Evolutionary conservation across 352 stramenopile genomes (phyloP), one percentile per base, ranked within the genome.

Genomic region (Phytophthora syringae): DNA sequence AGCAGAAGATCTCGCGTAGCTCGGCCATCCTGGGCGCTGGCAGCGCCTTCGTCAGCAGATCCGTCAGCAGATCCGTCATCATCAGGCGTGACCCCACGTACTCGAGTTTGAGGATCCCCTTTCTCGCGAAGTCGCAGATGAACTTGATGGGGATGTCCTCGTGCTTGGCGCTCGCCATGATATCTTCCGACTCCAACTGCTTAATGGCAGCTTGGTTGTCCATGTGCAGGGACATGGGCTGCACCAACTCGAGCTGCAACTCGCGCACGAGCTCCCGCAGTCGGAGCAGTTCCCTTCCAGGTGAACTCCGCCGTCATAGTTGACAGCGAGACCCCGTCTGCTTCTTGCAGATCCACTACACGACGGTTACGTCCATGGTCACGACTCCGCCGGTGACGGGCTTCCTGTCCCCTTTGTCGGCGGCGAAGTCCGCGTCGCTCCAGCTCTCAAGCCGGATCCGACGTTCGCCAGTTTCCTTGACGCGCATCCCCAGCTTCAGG

Each of bases 1-100:
- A 25, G 15, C 39, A 1, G 45, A 52, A 5, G 25, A 52, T 52
- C 45, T 39, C 11, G n/a, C 48, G 48, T 37, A 59, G 39, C 18
- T 59, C 52, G 12, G 52, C 39, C 39, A 66, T 32, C 25, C 48
- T 45, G n/a, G 30, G 58, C 58, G 34, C 48, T 3, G 32, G 16
- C 5, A 66, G 11, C 0, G 52, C 34, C 21, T 66, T 66, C 5
- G 58, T 66, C n/a, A 58, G 32, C 10, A 32, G n/a, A n/a, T n/a
- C n/a, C n/a, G n/a, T n/a, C n/a, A n/a, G n/a, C n/a, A 66, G 44
- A 16, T 66, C 58, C 21, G 45, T 36, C 37, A 34, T 52, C 58
- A 60, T 60, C 27, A 57, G 16, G 32, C 52, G 20, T 27, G 32
- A 66, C 34, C 42, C 58, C 7, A 57, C 50, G 43, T 51, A 66